Percentiles rank a stretch among this genome's conserved stretches.
phyloP scores from a whole-genome alignment of 768 basidiomycete species.

The Termitomyces bulborhizus region DNA sequence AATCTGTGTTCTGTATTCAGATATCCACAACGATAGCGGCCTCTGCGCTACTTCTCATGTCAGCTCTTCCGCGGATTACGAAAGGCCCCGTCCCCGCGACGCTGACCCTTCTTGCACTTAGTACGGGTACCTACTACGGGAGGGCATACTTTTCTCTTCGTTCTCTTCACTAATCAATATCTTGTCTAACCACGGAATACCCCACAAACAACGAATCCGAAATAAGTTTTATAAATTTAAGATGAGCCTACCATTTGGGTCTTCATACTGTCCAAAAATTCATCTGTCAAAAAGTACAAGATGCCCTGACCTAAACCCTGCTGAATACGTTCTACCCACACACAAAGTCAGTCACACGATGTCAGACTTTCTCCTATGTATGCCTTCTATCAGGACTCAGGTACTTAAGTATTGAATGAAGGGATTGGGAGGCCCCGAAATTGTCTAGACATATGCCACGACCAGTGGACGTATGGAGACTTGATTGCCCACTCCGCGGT shows the following conservation, averaged over 20 bases:
- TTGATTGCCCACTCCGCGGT: too few species aligned
- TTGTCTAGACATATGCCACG: too few species aligned
- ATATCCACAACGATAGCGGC: slow-evolving; percentile 43
- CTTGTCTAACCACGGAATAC: not conserved
- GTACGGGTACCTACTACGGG: slow-evolving; percentile 64
- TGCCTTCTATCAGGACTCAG: not conserved
- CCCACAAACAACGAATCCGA: not conserved
- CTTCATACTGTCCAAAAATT: not conserved
- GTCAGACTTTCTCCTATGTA: not conserved
- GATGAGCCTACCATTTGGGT: not conserved
- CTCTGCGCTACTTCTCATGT: slow-evolving; percentile 66
- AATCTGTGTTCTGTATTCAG: not conserved
- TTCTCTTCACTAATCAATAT: slow-evolving; percentile 23
- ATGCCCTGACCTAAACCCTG: too few species aligned
- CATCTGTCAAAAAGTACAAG: not conserved
- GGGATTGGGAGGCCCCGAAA: too few species aligned
- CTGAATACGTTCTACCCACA: not conserved
- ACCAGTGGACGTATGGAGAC: too few species aligned
- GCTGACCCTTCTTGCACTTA: slow-evolving; percentile 55
- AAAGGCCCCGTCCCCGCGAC: slow-evolving; percentile 72
- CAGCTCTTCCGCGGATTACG: slow-evolving; percentile 63
- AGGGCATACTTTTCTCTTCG: slow-evolving; percentile 43
- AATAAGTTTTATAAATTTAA: not conserved
- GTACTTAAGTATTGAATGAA: too few species aligned
- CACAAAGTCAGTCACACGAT: not conserved